Evolutionary conservation across 805 yeast genomes (phyloP).

Genomic region (Ogataea naganishii): DNA sequence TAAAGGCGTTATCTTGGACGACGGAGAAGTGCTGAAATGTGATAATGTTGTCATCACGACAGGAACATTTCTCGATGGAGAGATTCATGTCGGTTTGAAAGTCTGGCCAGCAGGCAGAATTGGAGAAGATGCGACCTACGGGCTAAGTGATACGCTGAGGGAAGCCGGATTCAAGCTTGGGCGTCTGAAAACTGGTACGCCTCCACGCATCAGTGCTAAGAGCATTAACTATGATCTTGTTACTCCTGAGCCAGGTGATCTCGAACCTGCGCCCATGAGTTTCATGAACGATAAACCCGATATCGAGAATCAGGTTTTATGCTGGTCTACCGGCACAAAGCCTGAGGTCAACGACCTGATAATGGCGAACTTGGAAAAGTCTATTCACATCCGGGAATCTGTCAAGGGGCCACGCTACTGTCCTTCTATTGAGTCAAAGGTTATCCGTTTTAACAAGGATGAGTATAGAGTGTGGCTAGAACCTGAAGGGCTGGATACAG

Average conservation of each 20-base stretch:
- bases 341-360: constrained; percentile 64
- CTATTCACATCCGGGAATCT: constrained; percentile 87
- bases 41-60: constrained; percentile 80
- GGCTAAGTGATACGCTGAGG: constrained; percentile 69
- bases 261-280: constrained; percentile 86
- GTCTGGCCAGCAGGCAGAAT: constrained; percentile 86
- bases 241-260: constrained; percentile 69
- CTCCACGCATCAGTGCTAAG: constrained; percentile 72
- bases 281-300: constrained; percentile 63
- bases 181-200: constrained; percentile 93
- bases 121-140: constrained; percentile 88
- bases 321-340: constrained; percentile 77
- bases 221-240: constrained; percentile 64
- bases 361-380: constrained; percentile 61
- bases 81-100: constrained; percentile 82
- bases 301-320: constrained; percentile 51
- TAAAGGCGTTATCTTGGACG: constrained; percentile 64
- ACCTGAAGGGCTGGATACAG: constrained; percentile 87
- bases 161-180: constrained; percentile 80
- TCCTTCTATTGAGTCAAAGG: constrained; percentile 90
- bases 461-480: constrained; percentile 89
- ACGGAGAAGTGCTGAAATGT: constrained; percentile 54
- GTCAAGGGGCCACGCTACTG: constrained; percentile 97
- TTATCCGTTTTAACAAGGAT: constrained; percentile 69
- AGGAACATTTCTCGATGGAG: constrained; percentile 92